Base-by-base conservation (phyloP, 805 yeast genomes). In the Tetrapisispora nanseiensis region DNA sequence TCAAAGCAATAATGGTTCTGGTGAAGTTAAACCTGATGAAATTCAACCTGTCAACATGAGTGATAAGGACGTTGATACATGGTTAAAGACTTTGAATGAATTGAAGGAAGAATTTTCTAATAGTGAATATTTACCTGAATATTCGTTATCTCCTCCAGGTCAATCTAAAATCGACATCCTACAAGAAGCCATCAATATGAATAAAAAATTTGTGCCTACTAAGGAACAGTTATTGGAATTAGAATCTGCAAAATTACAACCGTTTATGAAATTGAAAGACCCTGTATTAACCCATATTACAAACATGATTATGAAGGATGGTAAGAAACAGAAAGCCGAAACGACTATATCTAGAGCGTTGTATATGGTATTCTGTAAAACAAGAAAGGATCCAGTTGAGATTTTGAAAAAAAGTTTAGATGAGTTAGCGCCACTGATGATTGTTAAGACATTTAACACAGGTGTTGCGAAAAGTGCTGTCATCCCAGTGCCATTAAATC, bases 241-340 rank as follows among this genome's bases (percentile, higher is more conserved):
- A 34, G 76, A 71, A 43, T 61, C 58, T 11, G 64, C 81, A 39
- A 66, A 71, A 45, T 68, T 62, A 32, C 65, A 67, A 46, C 73
- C 76, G 11, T 65, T 86, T 24, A 95, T 95, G 22, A 55, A 67
- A 22, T 69, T 71, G 49, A 65, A 67, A 35, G 92, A 86, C 52
- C 82, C 84, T n/a, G 75, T 80, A 18, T 69, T 89, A 38, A 79
- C 80, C 39, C 80, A 83, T 52, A 76, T 92, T 56, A 80, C 85
- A 42, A 87, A 87, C 59, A 71, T 87, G 67, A 78, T 92, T 47
- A 92, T 92, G 97, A 78, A 85, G 57, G 80, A 86, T 58, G 98
- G 98, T 33, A 80, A 80, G 62, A 92, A 89, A 62, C 75, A 84
- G 42, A 67, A 71, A 39, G 97, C 97, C 0, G 81, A 80, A 57